Conservation (phyloP, 2,329 filamentous ascomycete genomes). For the Phoma sp. region DNA sequence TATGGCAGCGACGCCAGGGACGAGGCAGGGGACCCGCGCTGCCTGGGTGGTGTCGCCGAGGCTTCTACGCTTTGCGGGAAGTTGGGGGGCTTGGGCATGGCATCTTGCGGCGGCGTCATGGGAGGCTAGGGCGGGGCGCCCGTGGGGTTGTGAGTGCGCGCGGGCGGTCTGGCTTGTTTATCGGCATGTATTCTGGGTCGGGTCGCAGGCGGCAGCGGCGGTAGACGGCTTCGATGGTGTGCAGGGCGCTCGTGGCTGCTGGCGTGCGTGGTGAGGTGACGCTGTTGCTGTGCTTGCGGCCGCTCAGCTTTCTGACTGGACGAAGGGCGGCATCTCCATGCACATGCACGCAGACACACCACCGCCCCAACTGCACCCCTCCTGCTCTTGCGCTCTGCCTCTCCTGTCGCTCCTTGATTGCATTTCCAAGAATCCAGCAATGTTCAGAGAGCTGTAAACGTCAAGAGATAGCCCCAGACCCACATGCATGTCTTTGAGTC, state of each 20-base stretch:
- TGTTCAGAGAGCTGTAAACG: neutral
- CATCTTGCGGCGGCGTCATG: slow-evolving; percentile 52
- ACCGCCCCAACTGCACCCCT: slow-evolving; percentile 14
- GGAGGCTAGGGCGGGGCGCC: slow-evolving; percentile 47
- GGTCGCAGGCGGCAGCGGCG: slow-evolving; percentile 1
- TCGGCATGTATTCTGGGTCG: slow-evolving; percentile 41
- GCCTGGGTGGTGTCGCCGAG: slow-evolving; percentile 66
- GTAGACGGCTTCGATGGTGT: slow-evolving; percentile 6
- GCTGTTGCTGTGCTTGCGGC: slow-evolving; percentile 39
- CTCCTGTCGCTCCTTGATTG: slow-evolving; percentile 1
- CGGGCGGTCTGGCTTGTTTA: slow-evolving; percentile 29
- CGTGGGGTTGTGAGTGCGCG: slow-evolving; percentile 39
- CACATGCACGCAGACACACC: slow-evolving; percentile 13
- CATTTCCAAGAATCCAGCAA: slow-evolving; percentile 1
- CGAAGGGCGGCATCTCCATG: slow-evolving; percentile 35
- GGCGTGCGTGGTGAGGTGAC: slow-evolving; percentile 26
- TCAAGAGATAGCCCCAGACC: slow-evolving; percentile 11
- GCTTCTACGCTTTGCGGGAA: slow-evolving; percentile 57
- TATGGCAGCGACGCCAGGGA: slow-evolving; percentile 65
- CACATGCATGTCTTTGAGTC: slow-evolving; percentile 39
- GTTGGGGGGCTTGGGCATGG: slow-evolving; percentile 51
- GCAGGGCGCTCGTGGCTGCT: slow-evolving; percentile 17
- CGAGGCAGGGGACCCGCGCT: slow-evolving; percentile 63
- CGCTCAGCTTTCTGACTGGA: slow-evolving; percentile 43
- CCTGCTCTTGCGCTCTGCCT: slow-evolving; percentile 11